Base-by-base conservation (phyloP, 108 stramenopile species). In the Thalassiosira profunda region DNA sequence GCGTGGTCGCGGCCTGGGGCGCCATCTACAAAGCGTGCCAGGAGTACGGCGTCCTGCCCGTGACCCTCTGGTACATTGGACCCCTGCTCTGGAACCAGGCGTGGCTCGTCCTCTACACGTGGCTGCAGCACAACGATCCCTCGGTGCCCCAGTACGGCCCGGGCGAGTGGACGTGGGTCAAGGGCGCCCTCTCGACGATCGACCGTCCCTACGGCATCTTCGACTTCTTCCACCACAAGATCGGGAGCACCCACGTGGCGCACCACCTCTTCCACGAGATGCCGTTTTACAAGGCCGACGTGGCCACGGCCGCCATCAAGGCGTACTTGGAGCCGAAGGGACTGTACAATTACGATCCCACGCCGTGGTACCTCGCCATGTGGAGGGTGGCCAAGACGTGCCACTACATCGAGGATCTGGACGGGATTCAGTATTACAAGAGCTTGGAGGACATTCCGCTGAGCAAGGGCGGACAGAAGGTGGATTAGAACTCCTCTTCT, bases 221-320 rank as follows among this genome's bases (percentile, higher is more conserved):
- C 72, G 93, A 97, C 65, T 89, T 89, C 38, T 96, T 98, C 84
- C 99, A 99, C 79, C 99, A 98, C 80, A 78, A 82, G 67, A 99
- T 99, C 82, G 90, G 95, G 36, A 88, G 88, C 76, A 99, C 98
- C 15, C 99, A 99, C 70, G 98, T 99, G 23, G 95, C 90, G 30
- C 99, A 99, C 76, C 99, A 99, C 63, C 70, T 99, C 47, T 99
- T 98, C 79, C 93, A 95, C 72, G 97, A 98, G 76, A 97, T 99
- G 96, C 99, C 99, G 6, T 98, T 93, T 70, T 99, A 99, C 92
- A 92, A 98, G 72, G 98, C 98, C 24, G 65, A 81, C 62, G 92
- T 96, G 55, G 99, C 99, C 20, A 99, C 98, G 2, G 66, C 79
- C 29, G 87, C 90, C 61, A 81, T 99, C 77, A 92, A 91, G 81